Conservation (phyloP, 345 rosid species). For the Eucalyptus tenuipes region DNA sequence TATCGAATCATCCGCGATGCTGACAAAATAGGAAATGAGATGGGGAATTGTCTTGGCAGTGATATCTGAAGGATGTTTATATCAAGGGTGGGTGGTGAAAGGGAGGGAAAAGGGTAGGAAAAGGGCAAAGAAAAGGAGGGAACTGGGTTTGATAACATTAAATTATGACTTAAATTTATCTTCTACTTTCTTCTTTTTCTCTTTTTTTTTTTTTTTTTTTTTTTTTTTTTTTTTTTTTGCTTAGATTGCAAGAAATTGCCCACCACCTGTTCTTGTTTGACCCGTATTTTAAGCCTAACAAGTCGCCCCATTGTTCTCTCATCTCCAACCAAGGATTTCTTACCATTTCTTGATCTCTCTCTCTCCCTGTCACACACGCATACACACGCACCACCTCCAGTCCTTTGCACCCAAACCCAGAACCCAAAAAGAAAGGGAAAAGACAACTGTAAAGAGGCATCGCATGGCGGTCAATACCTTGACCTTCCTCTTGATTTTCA, state of each 20-base stretch:
- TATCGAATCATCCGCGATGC: background rate
- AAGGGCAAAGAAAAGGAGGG: background rate
- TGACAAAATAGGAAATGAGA: background rate
- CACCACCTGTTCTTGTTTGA: slow-evolving; percentile 61
- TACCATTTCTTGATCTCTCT: background rate
- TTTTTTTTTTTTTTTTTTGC: slow-evolving; percentile 11
- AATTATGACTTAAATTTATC: background rate
- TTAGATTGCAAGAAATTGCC: slow-evolving; percentile 40
- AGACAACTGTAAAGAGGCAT: background rate
- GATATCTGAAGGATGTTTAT: slow-evolving; percentile 1
- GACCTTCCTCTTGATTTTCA: background rate
- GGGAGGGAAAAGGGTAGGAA: background rate
- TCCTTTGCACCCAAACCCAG: background rate
- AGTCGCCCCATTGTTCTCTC: slow-evolving; percentile 50
- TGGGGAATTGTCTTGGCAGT: background rate
- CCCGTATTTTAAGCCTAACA: slow-evolving; percentile 57
- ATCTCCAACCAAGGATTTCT: background rate
- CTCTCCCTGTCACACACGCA: background rate
- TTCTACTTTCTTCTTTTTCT: background rate
- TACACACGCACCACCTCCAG: background rate
- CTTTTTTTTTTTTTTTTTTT: background rate
- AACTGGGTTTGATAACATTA: background rate
- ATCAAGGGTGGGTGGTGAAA: slow-evolving; percentile 38
- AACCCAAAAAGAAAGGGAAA: background rate
- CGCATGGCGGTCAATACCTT: background rate